Conservation (phyloP, 495 filamentous ascomycete species). For the Recurvomyces mirabilis region DNA sequence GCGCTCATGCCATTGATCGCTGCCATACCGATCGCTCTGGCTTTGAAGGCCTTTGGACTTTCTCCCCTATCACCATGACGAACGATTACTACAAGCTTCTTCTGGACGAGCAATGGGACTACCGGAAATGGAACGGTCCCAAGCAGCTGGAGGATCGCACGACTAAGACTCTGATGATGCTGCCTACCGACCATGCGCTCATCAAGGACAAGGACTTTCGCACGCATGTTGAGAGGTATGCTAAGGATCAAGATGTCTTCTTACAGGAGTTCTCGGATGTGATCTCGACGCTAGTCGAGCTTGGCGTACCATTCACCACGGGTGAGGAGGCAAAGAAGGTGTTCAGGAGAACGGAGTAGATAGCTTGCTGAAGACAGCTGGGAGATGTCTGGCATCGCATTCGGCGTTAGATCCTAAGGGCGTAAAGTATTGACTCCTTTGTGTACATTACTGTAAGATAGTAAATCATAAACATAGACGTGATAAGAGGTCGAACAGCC, state of each 20-base stretch:
- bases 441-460: too few relatives aligned
- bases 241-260: conserved; percentile 81
- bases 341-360: conserved; percentile 55
- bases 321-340: conserved; percentile 54
- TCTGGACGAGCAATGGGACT: conserved; percentile 82
- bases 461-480: too few relatives aligned
- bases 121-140: conserved; percentile 89
- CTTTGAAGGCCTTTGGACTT: conserved; percentile 89
- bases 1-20: conserved; percentile 86
- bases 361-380: too few relatives aligned
- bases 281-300: conserved; percentile 75
- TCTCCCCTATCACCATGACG: conserved; percentile 84
- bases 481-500: too few relatives aligned
- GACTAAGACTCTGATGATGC: conserved; percentile 89
- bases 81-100: conserved; percentile 92
- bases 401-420: too few relatives aligned
- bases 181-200: conserved; percentile 82
- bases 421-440: too few relatives aligned
- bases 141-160: conserved; percentile 72
- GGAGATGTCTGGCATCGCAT: too few relatives aligned
- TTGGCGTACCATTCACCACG: conserved; percentile 79
- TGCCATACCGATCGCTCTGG: conserved; percentile 85
- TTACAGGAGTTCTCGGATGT: conserved; percentile 85
- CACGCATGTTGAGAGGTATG: conserved; percentile 77
- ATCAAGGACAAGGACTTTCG: conserved; percentile 82